Percentiles rank a stretch among this genome's conserved stretches.
These are phyloP conservation scores for Phalaenopsis equestris DNA, from an alignment of 106 monocot genomes.

Conservation along the genomic window DNA sequence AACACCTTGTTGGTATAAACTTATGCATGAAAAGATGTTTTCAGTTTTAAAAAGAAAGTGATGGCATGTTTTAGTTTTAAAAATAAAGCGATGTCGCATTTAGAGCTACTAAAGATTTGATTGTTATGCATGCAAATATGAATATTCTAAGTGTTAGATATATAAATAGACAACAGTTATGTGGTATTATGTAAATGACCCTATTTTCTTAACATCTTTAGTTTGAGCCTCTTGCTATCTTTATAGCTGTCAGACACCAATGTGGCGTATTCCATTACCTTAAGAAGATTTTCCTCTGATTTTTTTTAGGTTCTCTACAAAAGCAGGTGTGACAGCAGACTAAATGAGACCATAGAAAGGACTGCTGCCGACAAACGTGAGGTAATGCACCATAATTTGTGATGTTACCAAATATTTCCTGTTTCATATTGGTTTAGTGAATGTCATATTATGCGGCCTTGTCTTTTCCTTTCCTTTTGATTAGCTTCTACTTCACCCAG, in stretches of 20 bases:
- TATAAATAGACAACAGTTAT: no score
- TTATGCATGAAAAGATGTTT: no score
- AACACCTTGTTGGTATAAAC: no score
- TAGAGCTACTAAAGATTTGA: no score
- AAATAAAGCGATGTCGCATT: no score
- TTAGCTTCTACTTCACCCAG: neutral
- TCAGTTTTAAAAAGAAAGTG: no score
- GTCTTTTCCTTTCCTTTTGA: neutral
- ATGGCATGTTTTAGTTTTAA: no score
- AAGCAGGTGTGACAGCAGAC: constrained; percentile 93
- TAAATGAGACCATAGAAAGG: constrained; percentile 93
- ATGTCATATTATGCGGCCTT: neutral
- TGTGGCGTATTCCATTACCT: neutral
- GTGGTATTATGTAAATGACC: no score
- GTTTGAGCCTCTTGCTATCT: neutral
- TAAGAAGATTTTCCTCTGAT: constrained; percentile 2
- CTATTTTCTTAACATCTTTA: neutral
- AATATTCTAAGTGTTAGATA: no score
- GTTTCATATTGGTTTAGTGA: neutral
- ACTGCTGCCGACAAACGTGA: constrained; percentile 79
- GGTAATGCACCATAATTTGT: constrained; percentile 33
- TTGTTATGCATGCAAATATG: no score
- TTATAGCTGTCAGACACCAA: neutral
- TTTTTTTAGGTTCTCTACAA: constrained; percentile 77
- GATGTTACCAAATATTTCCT: neutral